Evolutionary conservation across 768 basidiomycete species (phyloP), one percentile per base, ranked within the genome.

Genomic region (Kwoniella sp.): DNA sequence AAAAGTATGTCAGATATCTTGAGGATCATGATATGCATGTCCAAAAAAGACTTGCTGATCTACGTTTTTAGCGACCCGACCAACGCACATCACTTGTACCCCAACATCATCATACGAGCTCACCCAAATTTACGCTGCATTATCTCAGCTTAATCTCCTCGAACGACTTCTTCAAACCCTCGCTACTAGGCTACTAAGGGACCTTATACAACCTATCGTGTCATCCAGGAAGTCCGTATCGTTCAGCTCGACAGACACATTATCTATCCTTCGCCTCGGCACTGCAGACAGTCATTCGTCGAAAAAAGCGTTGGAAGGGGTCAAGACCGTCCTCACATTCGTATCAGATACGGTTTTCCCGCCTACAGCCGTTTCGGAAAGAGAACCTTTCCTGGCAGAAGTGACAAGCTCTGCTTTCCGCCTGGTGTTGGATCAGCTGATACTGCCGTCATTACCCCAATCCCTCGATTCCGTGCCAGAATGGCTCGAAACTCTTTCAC

Each of bases 371-470:
- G 47, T 75, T 0, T 65, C 44, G 19, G 68, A 77, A 24, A 71
- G 79, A 9, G 67, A 74, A 2, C 19, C 53, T 1, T 88, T 91
- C 67, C 77, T 83, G n/a, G 83, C 81, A 29, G 85, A 85, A 15
- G 80, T 94, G 2, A 83, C 82, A 74, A 87, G 85, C 71, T 86
- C 88, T 0, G 69, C 89, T 19, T 84, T 85, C 2, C 82, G 81
- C 4, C 85, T 86, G 25, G 71, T 92, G 21, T 83, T 94, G 55
- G 84, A 86, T 53, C 83, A 86, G 66, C 80, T 93, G 33, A 83
- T 94, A 48, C 80, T 87, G 33, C 86, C 89, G 0, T 83, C 83
- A n/a, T 81, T 93, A 2, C 91, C 92, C 0, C 84, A 86, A 0
- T 84, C 86, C 2, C 83, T 89, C 50, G 80, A 83, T 6, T 80